phyloP scores from a whole-genome alignment of 2,329 filamentous ascomycete genomes.

The Xylariaceae sp. region DNA sequence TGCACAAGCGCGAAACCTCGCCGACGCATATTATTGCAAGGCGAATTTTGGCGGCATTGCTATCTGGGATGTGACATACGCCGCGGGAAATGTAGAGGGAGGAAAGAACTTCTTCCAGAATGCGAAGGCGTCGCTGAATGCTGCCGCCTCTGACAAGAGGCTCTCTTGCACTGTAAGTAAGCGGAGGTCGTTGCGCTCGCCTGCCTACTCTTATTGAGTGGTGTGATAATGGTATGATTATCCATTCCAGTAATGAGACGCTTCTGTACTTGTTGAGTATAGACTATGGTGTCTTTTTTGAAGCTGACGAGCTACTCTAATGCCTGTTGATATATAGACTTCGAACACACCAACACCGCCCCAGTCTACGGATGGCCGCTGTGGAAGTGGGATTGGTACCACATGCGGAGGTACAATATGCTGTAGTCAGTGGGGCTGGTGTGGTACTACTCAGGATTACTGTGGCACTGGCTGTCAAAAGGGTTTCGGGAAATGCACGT shows the following conservation, averaged over 20 bases:
- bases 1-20: slow-evolving; percentile 45
- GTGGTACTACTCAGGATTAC: slow-evolving; percentile 20
- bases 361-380: slow-evolving; percentile 23
- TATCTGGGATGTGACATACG: slow-evolving; percentile 53
- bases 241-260: too few relatives aligned
- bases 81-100: slow-evolving; percentile 39
- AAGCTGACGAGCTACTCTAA: too few relatives aligned
- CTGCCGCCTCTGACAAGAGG: slow-evolving; percentile 15
- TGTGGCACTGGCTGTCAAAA: slow-evolving; percentile 32
- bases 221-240: too few relatives aligned
- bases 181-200: too few relatives aligned
- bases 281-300: too few relatives aligned
- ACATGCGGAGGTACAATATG: slow-evolving; percentile 23
- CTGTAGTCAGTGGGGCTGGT: slow-evolving; percentile 31
- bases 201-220: too few relatives aligned
- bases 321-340: too few relatives aligned
- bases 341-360: neutral
- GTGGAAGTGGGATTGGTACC: slow-evolving; percentile 21
- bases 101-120: slow-evolving; percentile 31
- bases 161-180: slow-evolving; percentile 20
- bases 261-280: too few relatives aligned
- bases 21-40: slow-evolving; percentile 48
- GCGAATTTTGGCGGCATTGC: slow-evolving; percentile 54
- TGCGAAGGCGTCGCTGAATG: slow-evolving; percentile 24
- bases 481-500: slow-evolving; percentile 29